phyloP scores from a whole-genome alignment of 2,329 filamentous ascomycete species.

The Ascochyta fabae region DNA sequence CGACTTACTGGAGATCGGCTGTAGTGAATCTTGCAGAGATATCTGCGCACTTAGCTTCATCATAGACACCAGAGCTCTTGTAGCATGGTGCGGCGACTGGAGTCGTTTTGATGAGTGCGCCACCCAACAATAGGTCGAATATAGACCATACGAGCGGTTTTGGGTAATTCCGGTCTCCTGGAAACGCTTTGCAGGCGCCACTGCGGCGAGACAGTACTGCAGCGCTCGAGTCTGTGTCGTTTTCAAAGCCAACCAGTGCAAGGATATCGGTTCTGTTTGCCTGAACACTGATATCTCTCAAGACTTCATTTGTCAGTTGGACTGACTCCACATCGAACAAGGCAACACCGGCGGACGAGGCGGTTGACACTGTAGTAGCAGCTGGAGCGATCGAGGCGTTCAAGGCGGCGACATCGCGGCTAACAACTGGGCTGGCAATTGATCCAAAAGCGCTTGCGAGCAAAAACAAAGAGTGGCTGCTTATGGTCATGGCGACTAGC shows the following conservation, averaged over 20 bases:
- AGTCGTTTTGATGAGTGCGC: slow-evolving; percentile 26
- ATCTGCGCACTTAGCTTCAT: slow-evolving; percentile 22
- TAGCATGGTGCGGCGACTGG: slow-evolving; percentile 35
- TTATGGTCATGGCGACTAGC: slow-evolving; percentile 10
- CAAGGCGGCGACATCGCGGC: background rate
- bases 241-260: slow-evolving; percentile 42
- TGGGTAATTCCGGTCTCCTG: slow-evolving; percentile 30
- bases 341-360: slow-evolving; percentile 15
- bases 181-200: slow-evolving; percentile 29
- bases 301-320: slow-evolving; percentile 22
- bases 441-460: slow-evolving; percentile 5
- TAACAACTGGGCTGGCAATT: slow-evolving; percentile 5
- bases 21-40: slow-evolving; percentile 20
- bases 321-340: slow-evolving; percentile 20
- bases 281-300: slow-evolving; percentile 5
- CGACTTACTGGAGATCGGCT: slow-evolving; percentile 15
- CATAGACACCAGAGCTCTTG: slow-evolving; percentile 18
- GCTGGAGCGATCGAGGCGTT: slow-evolving; percentile 11
- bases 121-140: slow-evolving; percentile 25
- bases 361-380: slow-evolving; percentile 13
- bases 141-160: slow-evolving; percentile 20
- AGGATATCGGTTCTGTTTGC: slow-evolving; percentile 4
- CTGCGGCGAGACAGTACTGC: background rate
- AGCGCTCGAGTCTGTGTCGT: background rate
- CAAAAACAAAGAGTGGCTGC: background rate